phyloP scores from a whole-genome alignment of 2,329 filamentous ascomycete species.

The Tolypocladium cylindrosporum region DNA sequence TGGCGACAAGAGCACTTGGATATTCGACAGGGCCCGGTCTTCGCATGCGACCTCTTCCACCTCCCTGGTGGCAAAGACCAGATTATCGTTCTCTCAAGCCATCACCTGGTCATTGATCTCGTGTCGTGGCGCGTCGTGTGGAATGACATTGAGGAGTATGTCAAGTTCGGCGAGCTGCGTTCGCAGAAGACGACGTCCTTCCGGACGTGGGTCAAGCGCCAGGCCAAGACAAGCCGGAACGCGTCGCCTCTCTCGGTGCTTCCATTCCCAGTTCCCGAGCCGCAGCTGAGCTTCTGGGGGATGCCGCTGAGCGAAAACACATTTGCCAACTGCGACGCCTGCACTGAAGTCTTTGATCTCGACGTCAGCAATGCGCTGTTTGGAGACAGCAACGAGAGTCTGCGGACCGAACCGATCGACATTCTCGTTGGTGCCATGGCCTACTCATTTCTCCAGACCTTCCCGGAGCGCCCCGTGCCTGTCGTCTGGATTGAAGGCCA shows the following conservation, averaged over 20 bases:
- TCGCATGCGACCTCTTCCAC: constrained; percentile 10
- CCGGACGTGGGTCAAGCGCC: constrained; percentile 19
- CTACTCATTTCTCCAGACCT: constrained; percentile 22
- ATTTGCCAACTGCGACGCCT: constrained; percentile 1
- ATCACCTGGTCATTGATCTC: constrained; percentile 26
- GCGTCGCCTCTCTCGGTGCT: constrained; percentile 2
- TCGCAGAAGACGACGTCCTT: constrained; percentile 17
- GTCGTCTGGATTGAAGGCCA: constrained; percentile 30
- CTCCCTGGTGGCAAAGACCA: constrained; percentile 1
- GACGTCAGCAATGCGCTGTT: constrained; percentile 6
- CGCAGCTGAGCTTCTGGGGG: constrained; percentile 12
- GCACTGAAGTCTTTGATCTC: constrained; percentile 5
- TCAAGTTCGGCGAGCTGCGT: constrained; percentile 2
- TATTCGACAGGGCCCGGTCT: constrained; percentile 9
- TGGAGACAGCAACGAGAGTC: constrained; percentile 14
- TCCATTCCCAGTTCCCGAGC: constrained; percentile 1
- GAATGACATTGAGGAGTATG: constrained; percentile 7
- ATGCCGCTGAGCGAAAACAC: constrained; percentile 3
- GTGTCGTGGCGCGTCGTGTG: constrained; percentile 35
- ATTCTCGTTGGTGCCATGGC: constrained; percentile 24
- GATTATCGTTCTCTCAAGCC: constrained; percentile 5
- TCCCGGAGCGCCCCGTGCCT: constrained; percentile 22
- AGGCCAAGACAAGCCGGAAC: constrained; percentile 1
- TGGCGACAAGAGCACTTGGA: constrained; percentile 4
- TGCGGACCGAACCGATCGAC: constrained; percentile 27